Base-by-base conservation (phyloP, 2,329 filamentous ascomycete genomes). In the Epichloe baconii region DNA sequence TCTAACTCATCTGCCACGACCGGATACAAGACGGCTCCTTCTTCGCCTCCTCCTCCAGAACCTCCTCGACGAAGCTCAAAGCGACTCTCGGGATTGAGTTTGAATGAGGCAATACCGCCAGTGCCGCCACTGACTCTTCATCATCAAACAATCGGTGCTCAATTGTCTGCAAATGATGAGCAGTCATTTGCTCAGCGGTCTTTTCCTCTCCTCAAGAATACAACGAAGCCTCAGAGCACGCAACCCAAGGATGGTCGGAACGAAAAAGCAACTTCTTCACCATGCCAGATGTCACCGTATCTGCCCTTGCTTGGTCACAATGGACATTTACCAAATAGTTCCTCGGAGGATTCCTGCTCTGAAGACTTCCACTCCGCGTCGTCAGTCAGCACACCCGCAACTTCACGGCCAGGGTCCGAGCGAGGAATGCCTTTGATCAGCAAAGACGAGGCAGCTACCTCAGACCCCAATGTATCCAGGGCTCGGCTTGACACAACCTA, bases 391-490 rank as follows among this genome's bases (percentile, higher is more conserved):
- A 72, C 70, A 4, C 70, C 69, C 0, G 62, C 68, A 49, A 68
- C 66, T 0, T 70, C 69, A 1, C 64, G 68, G 12, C 67, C 70
- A 0, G 65, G 70, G 46, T 72, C 69, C 1, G 68, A 69, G 49
- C 66, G 63, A 55, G 63, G 61, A 1, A 53, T 65, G 17, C 58
- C 61, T 0, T 57, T 60, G 3, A 48, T 50, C 40, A 43, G 48
- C 45, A 47, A 51, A 48, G 53, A 52, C 14, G 21, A 44, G n/a
- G 12, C 36, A 21, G 4, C 44, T 45, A 44, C 44, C 43, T 23
- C 47, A 14, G 48, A 54, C 10, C 44, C 46, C 42, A 49, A 31
- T 17, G 42, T 48, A 23, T 37, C 23, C 47, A 41, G 48, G 42
- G 38, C 46, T 14, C 43, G 19, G 36, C 15, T 42, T 4, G 37